Evolutionary conservation across 2,329 filamentous ascomycete genomes (phyloP).

Genomic region (Purpureocillium takamizusanense): DNA sequence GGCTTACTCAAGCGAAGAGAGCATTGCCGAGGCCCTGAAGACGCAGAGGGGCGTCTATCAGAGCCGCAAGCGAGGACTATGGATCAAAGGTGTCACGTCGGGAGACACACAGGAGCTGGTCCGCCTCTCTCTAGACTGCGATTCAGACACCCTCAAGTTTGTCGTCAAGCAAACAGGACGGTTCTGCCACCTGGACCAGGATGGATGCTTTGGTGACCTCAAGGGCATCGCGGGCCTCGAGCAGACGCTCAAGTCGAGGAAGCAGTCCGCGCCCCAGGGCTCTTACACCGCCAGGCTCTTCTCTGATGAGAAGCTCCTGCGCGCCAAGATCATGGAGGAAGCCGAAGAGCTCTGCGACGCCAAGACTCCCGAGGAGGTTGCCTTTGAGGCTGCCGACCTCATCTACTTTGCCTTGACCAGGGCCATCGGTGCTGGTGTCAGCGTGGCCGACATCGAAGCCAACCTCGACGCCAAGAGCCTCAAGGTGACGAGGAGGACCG

Average conservation of each 20-base stretch:
- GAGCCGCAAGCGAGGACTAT: slow-evolving; percentile 88
- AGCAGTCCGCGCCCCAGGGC: slow-evolving; percentile 71
- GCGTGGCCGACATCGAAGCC: slow-evolving; percentile 78
- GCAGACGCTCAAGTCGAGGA: slow-evolving; percentile 75
- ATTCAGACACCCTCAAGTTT: slow-evolving; percentile 86
- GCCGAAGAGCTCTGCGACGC: slow-evolving; percentile 91
- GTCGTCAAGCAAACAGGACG: slow-evolving; percentile 81
- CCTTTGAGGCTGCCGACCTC: slow-evolving; percentile 90
- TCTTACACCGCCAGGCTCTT: slow-evolving; percentile 94
- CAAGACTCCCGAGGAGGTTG: slow-evolving; percentile 70
- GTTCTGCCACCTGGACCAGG: slow-evolving; percentile 90
- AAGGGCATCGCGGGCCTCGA: slow-evolving; percentile 76
- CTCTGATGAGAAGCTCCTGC: slow-evolving; percentile 78
- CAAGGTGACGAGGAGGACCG: slow-evolving; percentile 88
- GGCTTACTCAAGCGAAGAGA: slow-evolving; percentile 91
- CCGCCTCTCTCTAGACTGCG: slow-evolving; percentile 79
- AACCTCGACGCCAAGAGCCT: slow-evolving; percentile 91
- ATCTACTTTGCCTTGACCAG: slow-evolving; percentile 94
- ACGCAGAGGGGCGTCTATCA: slow-evolving; percentile 83
- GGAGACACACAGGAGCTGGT: slow-evolving; percentile 89
- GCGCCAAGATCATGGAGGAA: slow-evolving; percentile 98
- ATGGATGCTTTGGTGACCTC: slow-evolving; percentile 85
- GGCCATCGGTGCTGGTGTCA: slow-evolving; percentile 76
- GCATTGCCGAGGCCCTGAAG: slow-evolving; percentile 74
- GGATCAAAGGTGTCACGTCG: slow-evolving; percentile 93